These are phyloP conservation scores for Fusarium nygamai DNA, from an alignment of 2,329 filamentous ascomycete species.

Conservation along the genomic window DNA sequence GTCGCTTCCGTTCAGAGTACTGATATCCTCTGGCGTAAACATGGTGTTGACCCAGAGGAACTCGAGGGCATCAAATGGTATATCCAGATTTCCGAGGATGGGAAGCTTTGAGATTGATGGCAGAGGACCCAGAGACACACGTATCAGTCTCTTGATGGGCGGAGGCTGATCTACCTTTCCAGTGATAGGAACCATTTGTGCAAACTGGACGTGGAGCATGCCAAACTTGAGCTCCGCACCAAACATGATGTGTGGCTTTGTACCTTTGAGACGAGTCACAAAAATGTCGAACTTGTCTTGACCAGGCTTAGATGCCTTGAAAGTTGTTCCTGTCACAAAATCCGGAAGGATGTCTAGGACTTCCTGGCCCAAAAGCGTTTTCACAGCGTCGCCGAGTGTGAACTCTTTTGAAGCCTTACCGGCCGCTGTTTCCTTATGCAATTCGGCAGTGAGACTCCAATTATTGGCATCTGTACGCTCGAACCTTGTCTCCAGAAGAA, in stretches of 20 bases:
- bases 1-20: neutral
- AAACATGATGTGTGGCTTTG: accelerated
- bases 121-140: accelerated
- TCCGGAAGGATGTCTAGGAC: accelerated
- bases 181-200: accelerated
- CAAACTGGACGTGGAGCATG: neutral
- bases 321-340: accelerated
- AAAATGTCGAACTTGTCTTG: neutral
- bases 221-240: neutral
- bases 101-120: accelerated
- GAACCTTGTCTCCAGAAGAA: accelerated
- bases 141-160: accelerated
- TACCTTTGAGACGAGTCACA: neutral
- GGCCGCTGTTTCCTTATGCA: accelerated
- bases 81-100: accelerated
- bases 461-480: accelerated
- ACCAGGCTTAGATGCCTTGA: accelerated
- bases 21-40: neutral
- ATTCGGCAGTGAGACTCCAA: accelerated
- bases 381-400: neutral
- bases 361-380: neutral
- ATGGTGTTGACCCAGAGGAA: neutral
- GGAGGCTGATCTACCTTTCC: accelerated
- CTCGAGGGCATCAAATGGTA: neutral
- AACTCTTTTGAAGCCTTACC: accelerated